Percentiles rank a stretch among this genome's conserved stretches.
Conservation (phyloP, 2,329 filamentous ascomycete genomes). For the Fonsecaea erecta region DNA sequence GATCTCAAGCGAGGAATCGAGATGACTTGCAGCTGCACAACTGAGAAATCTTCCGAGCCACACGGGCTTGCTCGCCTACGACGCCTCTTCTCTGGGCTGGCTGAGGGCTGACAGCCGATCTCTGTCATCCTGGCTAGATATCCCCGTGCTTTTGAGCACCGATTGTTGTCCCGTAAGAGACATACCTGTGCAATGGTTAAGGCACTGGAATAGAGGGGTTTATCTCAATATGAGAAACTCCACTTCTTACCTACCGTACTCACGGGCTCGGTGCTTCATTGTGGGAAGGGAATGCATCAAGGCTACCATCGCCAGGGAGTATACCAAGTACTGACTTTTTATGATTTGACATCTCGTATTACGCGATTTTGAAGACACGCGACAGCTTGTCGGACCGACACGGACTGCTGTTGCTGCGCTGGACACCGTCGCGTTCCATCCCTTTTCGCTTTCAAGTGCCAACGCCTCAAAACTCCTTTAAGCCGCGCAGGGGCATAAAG, state of each 20-base stretch:
- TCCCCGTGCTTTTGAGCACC: too few species aligned
- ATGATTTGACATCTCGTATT: neutral
- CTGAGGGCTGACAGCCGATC: neutral
- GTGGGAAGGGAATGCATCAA: neutral
- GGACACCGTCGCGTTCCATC: neutral
- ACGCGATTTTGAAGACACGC: neutral
- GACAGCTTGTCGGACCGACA: neutral
- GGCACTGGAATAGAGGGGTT: too few species aligned
- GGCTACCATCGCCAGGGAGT: neutral
- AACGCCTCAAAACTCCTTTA: neutral
- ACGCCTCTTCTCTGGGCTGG: slow-evolving; percentile 1
- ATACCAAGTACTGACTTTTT: neutral
- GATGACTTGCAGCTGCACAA: slow-evolving; percentile 21
- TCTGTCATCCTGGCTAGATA: neutral
- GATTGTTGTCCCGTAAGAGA: too few species aligned
- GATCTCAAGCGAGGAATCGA: neutral
- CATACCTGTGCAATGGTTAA: too few species aligned
- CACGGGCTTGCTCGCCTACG: neutral
- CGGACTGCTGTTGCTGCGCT: neutral
- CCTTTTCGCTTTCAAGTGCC: neutral
- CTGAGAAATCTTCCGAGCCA: slow-evolving; percentile 25
- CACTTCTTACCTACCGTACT: neutral
- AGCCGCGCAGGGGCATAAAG: neutral
- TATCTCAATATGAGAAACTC: neutral
- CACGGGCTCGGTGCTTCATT: neutral